Percentiles rank a stretch among this genome's conserved stretches.
Evolutionary conservation across 1,139 yeast species (phyloP).

Genomic region (Yamadazyma siamensis): DNA sequence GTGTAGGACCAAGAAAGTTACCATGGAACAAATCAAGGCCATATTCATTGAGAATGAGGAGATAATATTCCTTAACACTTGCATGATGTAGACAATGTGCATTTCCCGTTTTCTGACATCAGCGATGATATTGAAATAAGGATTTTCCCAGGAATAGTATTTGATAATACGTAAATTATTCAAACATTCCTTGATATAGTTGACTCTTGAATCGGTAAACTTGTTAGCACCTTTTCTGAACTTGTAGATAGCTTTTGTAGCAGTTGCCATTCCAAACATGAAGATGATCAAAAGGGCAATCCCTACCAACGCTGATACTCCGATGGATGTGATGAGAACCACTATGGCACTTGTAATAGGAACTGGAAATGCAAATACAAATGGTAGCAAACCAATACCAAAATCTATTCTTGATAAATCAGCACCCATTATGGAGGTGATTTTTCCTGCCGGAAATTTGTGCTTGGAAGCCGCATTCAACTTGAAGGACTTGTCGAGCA

Average conservation of each 20-base stretch:
- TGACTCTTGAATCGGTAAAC: constrained; percentile 34
- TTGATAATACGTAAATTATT: constrained; percentile 35
- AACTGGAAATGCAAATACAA: constrained; percentile 26
- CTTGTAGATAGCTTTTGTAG: constrained; percentile 23
- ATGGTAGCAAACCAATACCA: constrained; percentile 34
- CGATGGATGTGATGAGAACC: constrained; percentile 30
- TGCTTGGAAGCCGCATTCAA: constrained; percentile 60
- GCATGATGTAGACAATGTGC: constrained; percentile 48
- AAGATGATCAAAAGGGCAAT: constrained; percentile 28
- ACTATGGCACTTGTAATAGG: constrained; percentile 32
- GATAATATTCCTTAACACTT: constrained; percentile 54
- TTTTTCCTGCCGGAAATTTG: constrained; percentile 60
- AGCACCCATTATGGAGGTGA: constrained; percentile 53
- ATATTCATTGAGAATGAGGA: constrained; percentile 58
- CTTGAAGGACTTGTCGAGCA: constrained; percentile 62
- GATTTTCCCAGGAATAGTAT: constrained; percentile 65
- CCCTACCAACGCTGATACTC: constrained; percentile 34
- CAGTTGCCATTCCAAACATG: constrained; percentile 20
- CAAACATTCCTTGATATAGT: constrained; percentile 33
- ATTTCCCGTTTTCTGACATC: constrained; percentile 49
- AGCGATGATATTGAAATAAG: constrained; percentile 47
- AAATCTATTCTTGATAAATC: constrained; percentile 37
- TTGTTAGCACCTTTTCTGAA: constrained; percentile 26
- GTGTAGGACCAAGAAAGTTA: constrained; percentile 69
- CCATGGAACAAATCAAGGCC: constrained; percentile 66